phyloP scores from a whole-genome alignment of 2,329 filamentous ascomycete species.

The Zarea fungicola region DNA sequence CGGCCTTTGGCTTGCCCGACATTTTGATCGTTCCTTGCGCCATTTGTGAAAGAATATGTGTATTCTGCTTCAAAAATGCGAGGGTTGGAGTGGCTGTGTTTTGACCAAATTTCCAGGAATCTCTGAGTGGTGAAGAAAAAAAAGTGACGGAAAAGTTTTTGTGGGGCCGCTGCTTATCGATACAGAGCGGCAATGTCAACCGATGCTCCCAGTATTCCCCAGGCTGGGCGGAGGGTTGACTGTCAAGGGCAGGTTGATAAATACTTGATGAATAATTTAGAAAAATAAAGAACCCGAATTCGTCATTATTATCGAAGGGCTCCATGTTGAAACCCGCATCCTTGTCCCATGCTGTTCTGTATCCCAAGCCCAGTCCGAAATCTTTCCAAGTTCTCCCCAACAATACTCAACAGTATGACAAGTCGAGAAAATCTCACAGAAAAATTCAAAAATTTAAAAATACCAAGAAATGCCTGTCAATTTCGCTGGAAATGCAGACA shows the following conservation, averaged over 20 bases:
- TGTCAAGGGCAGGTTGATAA: too few relatives aligned
- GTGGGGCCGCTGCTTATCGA: not conserved
- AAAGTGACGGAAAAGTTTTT: slow-evolving; percentile 6
- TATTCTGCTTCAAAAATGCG: too few relatives aligned
- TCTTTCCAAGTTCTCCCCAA: too few relatives aligned
- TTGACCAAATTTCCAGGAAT: not conserved
- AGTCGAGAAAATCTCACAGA: not conserved
- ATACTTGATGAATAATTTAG: too few relatives aligned
- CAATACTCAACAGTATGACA: not conserved
- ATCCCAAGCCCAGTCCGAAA: too few relatives aligned
- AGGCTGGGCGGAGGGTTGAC: too few relatives aligned
- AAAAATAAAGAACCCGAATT: not conserved
- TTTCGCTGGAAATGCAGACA: slow-evolving; percentile 2
- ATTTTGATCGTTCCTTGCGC: slow-evolving; percentile 52
- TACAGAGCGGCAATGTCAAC: not conserved
- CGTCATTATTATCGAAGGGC: not conserved
- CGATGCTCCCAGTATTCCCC: too few relatives aligned
- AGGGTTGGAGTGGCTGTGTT: too few relatives aligned
- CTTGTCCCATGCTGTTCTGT: not conserved
- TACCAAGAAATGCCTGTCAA: not conserved
- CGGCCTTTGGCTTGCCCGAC: slow-evolving; percentile 33
- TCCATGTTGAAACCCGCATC: too few relatives aligned
- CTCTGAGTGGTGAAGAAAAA: not conserved
- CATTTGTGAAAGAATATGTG: too few relatives aligned
- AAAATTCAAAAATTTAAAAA: not conserved